These are phyloP conservation scores for Diaporthe capsici DNA, from an alignment of 2,329 filamentous ascomycete genomes.

Conservation along the genomic window DNA sequence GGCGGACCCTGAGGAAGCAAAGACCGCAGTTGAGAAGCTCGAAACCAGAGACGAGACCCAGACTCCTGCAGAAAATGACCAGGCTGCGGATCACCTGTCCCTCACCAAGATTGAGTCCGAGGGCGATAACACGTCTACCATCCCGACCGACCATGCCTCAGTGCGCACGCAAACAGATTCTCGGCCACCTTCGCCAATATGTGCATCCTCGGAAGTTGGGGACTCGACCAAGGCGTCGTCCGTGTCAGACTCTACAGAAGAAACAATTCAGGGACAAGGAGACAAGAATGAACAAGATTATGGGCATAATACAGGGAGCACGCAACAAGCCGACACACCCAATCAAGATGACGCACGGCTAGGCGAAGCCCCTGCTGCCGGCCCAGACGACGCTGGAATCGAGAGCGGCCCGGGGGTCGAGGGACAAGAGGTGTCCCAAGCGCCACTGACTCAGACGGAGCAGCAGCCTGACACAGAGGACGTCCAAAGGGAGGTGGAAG, in stretches of 20 bases:
- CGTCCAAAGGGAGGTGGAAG: conserved; percentile 28
- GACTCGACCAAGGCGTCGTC: conserved; percentile 76
- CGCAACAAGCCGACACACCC: conserved; percentile 35
- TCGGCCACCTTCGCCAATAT: conserved; percentile 69
- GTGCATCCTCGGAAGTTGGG: conserved; percentile 67
- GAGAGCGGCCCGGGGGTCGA: conserved; percentile 25
- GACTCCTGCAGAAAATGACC: conserved; percentile 44
- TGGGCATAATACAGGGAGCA: conserved; percentile 34
- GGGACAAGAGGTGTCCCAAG: conserved; percentile 34
- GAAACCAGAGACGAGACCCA: conserved; percentile 37
- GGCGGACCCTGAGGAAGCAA: conserved; percentile 52
- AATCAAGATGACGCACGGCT: conserved; percentile 34
- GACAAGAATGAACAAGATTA: conserved; percentile 46
- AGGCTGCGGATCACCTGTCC: conserved; percentile 51
- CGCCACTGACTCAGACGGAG: conserved; percentile 36
- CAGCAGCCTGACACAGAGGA: conserved; percentile 22
- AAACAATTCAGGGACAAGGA: conserved; percentile 63
- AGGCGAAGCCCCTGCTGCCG: conserved; percentile 18
- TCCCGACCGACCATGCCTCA: conserved; percentile 61
- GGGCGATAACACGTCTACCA: conserved; percentile 65
- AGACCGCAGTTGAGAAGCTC: conserved; percentile 46
- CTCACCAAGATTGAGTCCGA: conserved; percentile 68
- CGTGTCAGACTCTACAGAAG: conserved; percentile 73
- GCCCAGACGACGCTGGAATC: conserved; percentile 13
- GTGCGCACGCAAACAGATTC: conserved; percentile 68